Percentiles rank a stretch among this genome's conserved stretches.
Conservation (phyloP, 179 eudicot species). For the Beta lomatogona region DNA sequence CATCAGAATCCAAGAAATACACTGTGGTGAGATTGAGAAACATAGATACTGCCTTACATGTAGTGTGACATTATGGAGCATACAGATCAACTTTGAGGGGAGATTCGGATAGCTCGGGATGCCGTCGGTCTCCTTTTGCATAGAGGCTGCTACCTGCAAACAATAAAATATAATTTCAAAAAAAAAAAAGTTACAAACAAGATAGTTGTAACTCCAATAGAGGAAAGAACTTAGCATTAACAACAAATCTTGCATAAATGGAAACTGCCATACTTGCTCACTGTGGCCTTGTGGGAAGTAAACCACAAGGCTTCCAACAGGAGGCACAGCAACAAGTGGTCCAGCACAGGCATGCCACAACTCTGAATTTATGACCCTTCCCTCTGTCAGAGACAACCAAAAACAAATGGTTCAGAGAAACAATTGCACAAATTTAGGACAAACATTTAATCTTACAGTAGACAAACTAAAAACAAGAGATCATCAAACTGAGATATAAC, state of each 20-base stretch:
- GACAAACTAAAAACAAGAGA: not conserved
- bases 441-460: not conserved
- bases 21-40: conserved; percentile 5
- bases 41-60: conserved; percentile 61
- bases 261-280: conserved; percentile 69
- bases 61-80: conserved; percentile 89
- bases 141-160: conserved; percentile 90
- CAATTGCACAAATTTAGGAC: not conserved
- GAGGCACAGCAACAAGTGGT: conserved; percentile 89
- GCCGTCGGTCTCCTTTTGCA: conserved; percentile 87
- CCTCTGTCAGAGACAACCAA: conserved; percentile 47
- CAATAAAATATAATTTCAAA: too few relatives aligned
- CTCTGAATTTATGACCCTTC: conserved; percentile 76
- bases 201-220: conserved; percentile 19
- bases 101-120: conserved; percentile 95
- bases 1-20: not conserved
- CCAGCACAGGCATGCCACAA: conserved; percentile 99
- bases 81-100: conserved; percentile 89
- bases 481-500: conserved; percentile 5
- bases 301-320: conserved; percentile 92
- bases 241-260: conserved; percentile 13
- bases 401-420: conserved; percentile 1
- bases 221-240: conserved; percentile 13
- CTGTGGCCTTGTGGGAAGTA: conserved; percentile 99
- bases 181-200: not conserved